phyloP scores from a whole-genome alignment of 345 rosid genomes.

The Eutrema heterophyllum region DNA sequence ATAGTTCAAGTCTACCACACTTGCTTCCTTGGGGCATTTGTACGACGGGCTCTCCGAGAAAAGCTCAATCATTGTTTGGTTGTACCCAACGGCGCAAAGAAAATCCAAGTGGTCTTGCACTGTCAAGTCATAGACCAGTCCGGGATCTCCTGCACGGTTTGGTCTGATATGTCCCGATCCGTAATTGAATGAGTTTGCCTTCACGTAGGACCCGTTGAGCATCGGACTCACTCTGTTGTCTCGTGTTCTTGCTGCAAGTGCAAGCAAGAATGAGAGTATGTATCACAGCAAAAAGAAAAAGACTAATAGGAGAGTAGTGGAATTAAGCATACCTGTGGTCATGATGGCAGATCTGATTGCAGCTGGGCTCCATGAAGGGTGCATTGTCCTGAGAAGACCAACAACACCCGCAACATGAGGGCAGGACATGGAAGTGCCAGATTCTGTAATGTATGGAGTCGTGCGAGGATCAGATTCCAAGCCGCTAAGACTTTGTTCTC shows the following conservation, averaged over 20 bases:
- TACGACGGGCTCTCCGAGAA: neutral
- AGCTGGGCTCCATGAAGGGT: slow-evolving; percentile 9
- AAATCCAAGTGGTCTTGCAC: slow-evolving; percentile 14
- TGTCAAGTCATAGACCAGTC: slow-evolving; percentile 8
- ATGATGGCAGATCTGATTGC: slow-evolving; percentile 4
- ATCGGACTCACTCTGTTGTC: slow-evolving; percentile 13
- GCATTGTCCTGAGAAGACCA: slow-evolving; percentile 12
- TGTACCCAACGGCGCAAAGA: slow-evolving; percentile 16
- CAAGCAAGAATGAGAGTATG: neutral
- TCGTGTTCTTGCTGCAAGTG: slow-evolving; percentile 6
- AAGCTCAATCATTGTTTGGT: neutral
- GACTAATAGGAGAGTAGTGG: neutral
- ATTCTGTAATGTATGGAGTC: neutral
- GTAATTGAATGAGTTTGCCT: slow-evolving; percentile 18
- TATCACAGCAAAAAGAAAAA: neutral
- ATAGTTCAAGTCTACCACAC: neutral
- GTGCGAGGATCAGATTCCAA: neutral
- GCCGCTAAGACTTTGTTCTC: neutral
- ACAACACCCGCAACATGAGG: slow-evolving; percentile 16
- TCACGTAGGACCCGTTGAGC: neutral
- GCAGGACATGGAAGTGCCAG: slow-evolving; percentile 10
- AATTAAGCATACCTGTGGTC: neutral
- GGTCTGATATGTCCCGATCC: slow-evolving; percentile 18
- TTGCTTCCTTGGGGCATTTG: neutral
- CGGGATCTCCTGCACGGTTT: slow-evolving; percentile 13